phyloP scores from a whole-genome alignment of 768 basidiomycete species.

The Chalciporus chontae region DNA sequence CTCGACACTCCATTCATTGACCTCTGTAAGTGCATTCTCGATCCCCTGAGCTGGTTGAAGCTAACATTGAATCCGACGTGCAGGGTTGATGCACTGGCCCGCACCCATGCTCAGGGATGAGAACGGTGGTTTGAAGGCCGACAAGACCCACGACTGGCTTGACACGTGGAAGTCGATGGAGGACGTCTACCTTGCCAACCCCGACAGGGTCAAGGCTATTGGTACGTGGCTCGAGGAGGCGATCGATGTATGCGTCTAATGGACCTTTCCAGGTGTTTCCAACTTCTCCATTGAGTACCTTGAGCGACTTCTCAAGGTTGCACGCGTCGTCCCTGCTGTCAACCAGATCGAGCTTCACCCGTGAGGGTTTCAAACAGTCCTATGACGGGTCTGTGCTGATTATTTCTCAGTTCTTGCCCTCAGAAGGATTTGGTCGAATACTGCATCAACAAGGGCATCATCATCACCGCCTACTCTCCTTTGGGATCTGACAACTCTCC shows the following conservation, averaged over 20 bases:
- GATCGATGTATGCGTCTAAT: background rate
- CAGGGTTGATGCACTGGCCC: slow-evolving; percentile 80
- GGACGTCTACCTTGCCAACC: slow-evolving; percentile 54
- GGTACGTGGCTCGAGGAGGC: slow-evolving; percentile 31
- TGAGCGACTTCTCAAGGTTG: slow-evolving; percentile 52
- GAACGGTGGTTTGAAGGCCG: slow-evolving; percentile 31
- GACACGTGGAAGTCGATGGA: slow-evolving; percentile 81
- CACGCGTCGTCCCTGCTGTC: slow-evolving; percentile 59
- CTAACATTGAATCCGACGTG: slow-evolving; percentile 67
- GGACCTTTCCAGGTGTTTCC: slow-evolving; percentile 43
- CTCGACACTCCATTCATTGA: slow-evolving; percentile 76
- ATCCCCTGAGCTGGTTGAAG: background rate
- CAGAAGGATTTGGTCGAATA: slow-evolving; percentile 62
- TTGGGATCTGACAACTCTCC: slow-evolving; percentile 68
- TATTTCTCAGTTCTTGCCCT: slow-evolving; percentile 49
- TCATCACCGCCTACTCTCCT: slow-evolving; percentile 72
- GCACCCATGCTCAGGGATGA: slow-evolving; percentile 58
- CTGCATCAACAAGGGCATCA: slow-evolving; percentile 59
- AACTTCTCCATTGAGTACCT: slow-evolving; percentile 67
- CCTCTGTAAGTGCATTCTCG: slow-evolving; percentile 49
- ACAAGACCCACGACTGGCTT: slow-evolving; percentile 56
- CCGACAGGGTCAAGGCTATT: slow-evolving; percentile 72
- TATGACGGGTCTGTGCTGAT: background rate
- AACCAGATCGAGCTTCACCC: slow-evolving; percentile 79
- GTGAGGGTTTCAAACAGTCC: slow-evolving; percentile 30